Evolutionary conservation across 441 rosid genomes (phyloP).

Genomic region (Jatropha multifida): DNA sequence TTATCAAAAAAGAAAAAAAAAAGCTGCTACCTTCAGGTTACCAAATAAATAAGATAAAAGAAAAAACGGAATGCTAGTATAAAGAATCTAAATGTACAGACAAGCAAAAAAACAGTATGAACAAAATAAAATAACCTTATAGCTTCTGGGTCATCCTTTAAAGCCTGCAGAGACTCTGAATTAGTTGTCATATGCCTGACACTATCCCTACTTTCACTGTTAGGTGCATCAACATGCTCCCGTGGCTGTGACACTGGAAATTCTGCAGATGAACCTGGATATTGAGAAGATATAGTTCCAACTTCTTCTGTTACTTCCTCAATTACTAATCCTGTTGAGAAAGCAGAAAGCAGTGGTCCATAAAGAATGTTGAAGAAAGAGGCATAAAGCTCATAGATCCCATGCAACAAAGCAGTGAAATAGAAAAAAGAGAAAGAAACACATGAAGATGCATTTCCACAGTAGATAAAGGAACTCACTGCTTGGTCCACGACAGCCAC

Average conservation of each 20-base stretch:
- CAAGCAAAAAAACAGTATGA: not conserved
- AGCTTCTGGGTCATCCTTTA: conserved; percentile 74
- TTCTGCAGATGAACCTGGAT: conserved; percentile 34
- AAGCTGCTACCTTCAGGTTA: no score
- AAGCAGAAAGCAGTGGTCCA: conserved; percentile 15
- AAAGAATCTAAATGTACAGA: not conserved
- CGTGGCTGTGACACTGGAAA: conserved; percentile 31
- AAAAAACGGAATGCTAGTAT: no score
- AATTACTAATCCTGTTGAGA: conserved; percentile 55
- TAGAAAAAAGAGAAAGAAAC: not conserved
- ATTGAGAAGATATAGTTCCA: conserved; percentile 34
- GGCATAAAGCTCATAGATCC: not conserved
- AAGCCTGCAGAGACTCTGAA: conserved; percentile 56
- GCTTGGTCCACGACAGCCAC: conserved; percentile 46
- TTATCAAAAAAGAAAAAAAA: not conserved
- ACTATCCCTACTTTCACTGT: conserved; percentile 23
- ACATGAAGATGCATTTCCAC: not conserved
- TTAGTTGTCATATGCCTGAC: conserved; percentile 31
- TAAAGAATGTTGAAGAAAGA: conserved; percentile 15
- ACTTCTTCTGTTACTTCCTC: conserved; percentile 81
- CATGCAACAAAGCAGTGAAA: not conserved
- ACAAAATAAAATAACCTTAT: conserved; percentile 47
- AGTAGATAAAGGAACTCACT: conserved; percentile 36
- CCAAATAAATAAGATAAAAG: no score
- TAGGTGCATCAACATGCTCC: conserved; percentile 25